A percentile compares a stretch with the other conserved stretches of the same genome.
phyloP scores from a whole-genome alignment of 2,329 filamentous ascomycete species.

The Scedosporium boydii region DNA sequence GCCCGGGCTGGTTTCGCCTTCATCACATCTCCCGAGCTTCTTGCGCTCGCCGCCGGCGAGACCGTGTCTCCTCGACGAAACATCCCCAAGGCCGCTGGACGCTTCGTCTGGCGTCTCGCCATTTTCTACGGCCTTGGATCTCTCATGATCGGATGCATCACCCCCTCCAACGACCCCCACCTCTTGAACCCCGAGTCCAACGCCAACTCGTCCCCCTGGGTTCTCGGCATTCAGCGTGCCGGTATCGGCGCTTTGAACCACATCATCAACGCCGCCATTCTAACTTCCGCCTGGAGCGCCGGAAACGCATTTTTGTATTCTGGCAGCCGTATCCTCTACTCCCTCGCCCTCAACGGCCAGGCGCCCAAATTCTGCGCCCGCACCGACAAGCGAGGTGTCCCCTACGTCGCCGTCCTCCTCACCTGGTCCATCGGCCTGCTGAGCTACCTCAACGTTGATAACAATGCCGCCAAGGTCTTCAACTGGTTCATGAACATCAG shows the following conservation, averaged over 20 bases:
- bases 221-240: conserved; percentile 57
- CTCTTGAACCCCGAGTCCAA: conserved; percentile 50
- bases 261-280: conserved; percentile 58
- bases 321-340: conserved; percentile 60
- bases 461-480: conserved; percentile 46
- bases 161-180: conserved; percentile 53
- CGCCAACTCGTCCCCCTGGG: conserved; percentile 53
- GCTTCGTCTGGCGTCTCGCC: conserved; percentile 52
- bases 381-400: conserved; percentile 54
- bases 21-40: conserved; percentile 53
- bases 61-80: conserved; percentile 54
- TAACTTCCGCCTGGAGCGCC: conserved; percentile 56
- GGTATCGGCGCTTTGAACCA: conserved; percentile 54
- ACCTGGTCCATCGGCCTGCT: conserved; percentile 54
- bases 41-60: conserved; percentile 55
- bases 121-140: conserved; percentile 56
- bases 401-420: conserved; percentile 41
- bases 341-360: conserved; percentile 56
- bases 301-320: conserved; percentile 56
- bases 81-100: conserved; percentile 54
- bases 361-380: conserved; percentile 51
- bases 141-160: conserved; percentile 51
- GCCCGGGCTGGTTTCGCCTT: conserved; percentile 52
- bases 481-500: conserved; percentile 64
- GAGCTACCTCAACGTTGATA: conserved; percentile 60